Evolutionary conservation across 352 stramenopile species (phyloP), one percentile per base, ranked within the genome.

Genomic region (Phytopythium oedochilum): DNA sequence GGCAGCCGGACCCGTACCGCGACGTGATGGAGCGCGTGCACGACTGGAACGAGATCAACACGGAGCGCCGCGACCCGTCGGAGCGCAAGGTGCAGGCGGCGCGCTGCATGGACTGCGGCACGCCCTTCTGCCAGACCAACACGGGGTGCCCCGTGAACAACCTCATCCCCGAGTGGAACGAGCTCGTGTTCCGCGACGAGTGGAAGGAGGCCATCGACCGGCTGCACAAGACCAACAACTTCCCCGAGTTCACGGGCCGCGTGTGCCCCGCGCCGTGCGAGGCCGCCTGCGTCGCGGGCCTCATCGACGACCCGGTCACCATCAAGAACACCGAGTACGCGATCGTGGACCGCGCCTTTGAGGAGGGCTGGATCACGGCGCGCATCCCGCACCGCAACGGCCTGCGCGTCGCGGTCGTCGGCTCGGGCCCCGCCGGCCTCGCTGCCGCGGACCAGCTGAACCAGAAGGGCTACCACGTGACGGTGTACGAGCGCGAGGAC

Each of bases 271-370:
- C 96, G 53, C 96, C 96, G 7, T 99, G 96, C 58, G 96, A 99
- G 64, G 89, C 90, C 15, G 94, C 89, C 3, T 99, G 96, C 60
- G 96, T 99, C 3, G 94, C 95, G 12, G 96, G 96, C 6, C 79
- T 99, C 23, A 82, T 99, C 25, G 96, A 99, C 70, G 81, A 94
- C 43, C 94, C 96, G 43, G 89, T 99, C 32, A 98, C 96, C 8
- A 99, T 99, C 75, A 99, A 99, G 75, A 98, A 98, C 77, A 98
- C 97, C 57, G 96, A 99, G 83, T 98, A 98, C 77, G 83, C 94
- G 17, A 99, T 99, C 73, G 90, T 99, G n/a, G 96, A 99, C 66
- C 79, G 92, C 40, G 96, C 94, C 12, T 97, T 84, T 63, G 88
- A 98, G 47, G 94, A 98, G 61, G 96, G 96, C 38, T 97, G 96